Conservation (phyloP, 164 flowering plant genomes). For the Echeveria elegans region DNA sequence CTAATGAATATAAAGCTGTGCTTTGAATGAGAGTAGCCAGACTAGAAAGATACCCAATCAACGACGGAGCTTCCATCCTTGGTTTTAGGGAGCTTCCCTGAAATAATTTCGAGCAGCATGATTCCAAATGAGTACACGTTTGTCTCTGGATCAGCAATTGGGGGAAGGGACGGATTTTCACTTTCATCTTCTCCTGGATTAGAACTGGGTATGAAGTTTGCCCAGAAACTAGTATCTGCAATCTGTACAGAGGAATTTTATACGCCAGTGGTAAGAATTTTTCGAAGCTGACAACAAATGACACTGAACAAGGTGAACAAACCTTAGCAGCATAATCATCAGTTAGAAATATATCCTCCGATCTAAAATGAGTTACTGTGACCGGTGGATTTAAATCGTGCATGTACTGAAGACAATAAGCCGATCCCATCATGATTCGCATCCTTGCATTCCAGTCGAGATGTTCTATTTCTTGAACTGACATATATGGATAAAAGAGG, state of each 20-base stretch:
- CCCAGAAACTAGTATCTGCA: constrained; percentile 44
- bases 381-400: constrained; percentile 85
- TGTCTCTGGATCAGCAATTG: constrained; percentile 39
- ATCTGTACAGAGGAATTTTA: constrained; percentile 28
- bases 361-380: constrained; percentile 38
- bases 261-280: neutral
- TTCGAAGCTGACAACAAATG: neutral
- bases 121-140: constrained; percentile 73
- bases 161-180: constrained; percentile 31
- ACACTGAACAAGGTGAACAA: constrained; percentile 4
- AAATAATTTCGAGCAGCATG: constrained; percentile 67
- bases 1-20: neutral
- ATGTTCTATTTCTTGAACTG: constrained; percentile 84
- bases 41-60: constrained; percentile 45
- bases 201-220: constrained; percentile 19
- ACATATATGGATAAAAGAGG: neutral
- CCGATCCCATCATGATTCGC: constrained; percentile 81
- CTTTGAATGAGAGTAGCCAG: neutral
- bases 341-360: constrained; percentile 44
- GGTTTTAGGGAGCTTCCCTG: constrained; percentile 67
- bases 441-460: constrained; percentile 86
- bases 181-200: constrained; percentile 24
- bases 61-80: constrained; percentile 56
- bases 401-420: constrained; percentile 87
- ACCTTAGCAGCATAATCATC: constrained; percentile 99